Conservation (phyloP, 2,329 filamentous ascomycete genomes). For the Onygenales sp. region DNA sequence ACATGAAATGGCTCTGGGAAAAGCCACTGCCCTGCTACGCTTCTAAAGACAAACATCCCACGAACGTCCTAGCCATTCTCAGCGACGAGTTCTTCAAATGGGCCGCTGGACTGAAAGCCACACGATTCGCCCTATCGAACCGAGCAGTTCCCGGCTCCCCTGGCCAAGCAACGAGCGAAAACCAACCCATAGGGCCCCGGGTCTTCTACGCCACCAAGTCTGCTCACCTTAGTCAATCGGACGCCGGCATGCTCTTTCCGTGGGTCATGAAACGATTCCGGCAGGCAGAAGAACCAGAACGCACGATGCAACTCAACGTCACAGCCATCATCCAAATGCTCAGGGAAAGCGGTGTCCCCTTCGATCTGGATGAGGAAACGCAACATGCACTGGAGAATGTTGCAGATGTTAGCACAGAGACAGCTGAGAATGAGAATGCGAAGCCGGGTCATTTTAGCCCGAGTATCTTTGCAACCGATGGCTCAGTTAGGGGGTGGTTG, state of each 20-base stretch:
- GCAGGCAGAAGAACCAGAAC: constrained; percentile 32
- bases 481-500: constrained; percentile 1
- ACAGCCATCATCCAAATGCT: constrained; percentile 20
- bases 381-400: neutral
- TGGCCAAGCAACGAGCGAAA: neutral
- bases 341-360: constrained; percentile 9
- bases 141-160: constrained; percentile 27
- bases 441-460: neutral
- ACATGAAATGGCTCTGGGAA: constrained; percentile 56
- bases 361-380: neutral
- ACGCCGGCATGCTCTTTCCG: constrained; percentile 76
- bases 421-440: no score
- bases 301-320: constrained; percentile 22
- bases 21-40: constrained; percentile 62
- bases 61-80: constrained; percentile 58
- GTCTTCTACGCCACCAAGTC: constrained; percentile 66
- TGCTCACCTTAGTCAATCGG: constrained; percentile 75
- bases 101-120: constrained; percentile 60
- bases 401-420: neutral
- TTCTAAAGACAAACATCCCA: constrained; percentile 40
- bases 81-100: constrained; percentile 73
- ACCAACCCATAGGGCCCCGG: constrained; percentile 39
- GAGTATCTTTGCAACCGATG: constrained; percentile 1
- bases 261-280: constrained; percentile 46
- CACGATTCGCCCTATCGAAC: constrained; percentile 55